Evolutionary conservation across 1,139 yeast genomes (phyloP), one percentile per base, ranked within the genome.

Genomic region (Suhomyces ambrosiae): DNA sequence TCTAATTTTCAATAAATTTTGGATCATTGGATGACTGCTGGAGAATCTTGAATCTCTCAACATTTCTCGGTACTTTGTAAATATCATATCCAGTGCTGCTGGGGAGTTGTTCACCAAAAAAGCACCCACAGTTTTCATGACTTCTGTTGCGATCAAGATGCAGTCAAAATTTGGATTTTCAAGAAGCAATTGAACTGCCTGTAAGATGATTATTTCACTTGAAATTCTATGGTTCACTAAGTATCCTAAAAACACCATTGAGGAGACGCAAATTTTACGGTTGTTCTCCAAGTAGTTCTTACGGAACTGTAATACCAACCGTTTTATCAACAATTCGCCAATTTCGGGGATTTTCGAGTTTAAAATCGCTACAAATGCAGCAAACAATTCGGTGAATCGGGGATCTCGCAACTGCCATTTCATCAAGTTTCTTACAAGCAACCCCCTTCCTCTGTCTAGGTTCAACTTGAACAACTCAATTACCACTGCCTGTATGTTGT

Each of bases 281-380:
- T 81, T 74, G 47, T 77, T 73, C 15, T 68, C 56, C 44, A 71
- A 63, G 54, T 69, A 84, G 3, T 74, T 71, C 46, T 74, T 70
- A 33, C 84, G 71, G 58, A 86, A 86, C 41, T 74, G 81, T 3
- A 82, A 53, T 1, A 85, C 63, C 21, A 83, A 60, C 45, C 95
- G 65, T 6, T 70, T 57, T 0, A 72, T 58, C 24, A 86, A 46
- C 4, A 84, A 55, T 40, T 74, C 74, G 2, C 96, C 96, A 16
- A 88, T 63, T 28, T 76, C 76, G 0, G 95, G 94, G 5, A 86
- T 56, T 50, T 83, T 80, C 6, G 84, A 73, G 57, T 86, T 85
- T 13, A 88, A 42, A 1, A 84, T 69, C 5, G 82, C 72, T 0
- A 76, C 70, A 28, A 88, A 52, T 1, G 85, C 65, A 0, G 90